These are phyloP conservation scores for Kodamaea nitidulidarum DNA, from an alignment of 805 yeast genomes.

Conservation along the genomic window DNA sequence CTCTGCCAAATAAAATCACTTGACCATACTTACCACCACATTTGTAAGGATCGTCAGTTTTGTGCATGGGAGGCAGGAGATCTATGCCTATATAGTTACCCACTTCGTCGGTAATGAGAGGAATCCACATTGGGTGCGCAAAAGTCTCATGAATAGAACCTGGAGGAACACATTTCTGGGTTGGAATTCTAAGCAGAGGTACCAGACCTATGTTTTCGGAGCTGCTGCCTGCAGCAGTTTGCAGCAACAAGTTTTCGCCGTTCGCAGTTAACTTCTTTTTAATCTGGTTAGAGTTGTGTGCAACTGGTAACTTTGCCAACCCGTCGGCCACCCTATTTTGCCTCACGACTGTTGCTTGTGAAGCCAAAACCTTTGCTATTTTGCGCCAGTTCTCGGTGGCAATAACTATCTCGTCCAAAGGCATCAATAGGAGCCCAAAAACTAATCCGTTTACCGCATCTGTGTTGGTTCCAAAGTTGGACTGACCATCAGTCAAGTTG, in stretches of 20 bases:
- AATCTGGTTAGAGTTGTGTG: constrained; percentile 15
- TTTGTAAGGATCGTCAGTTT: constrained; percentile 24
- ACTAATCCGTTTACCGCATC: constrained; percentile 64
- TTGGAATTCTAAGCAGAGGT: constrained; percentile 30
- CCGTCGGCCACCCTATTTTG: constrained; percentile 16
- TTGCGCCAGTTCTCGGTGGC: constrained; percentile 85
- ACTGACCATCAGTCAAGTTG: constrained; percentile 86
- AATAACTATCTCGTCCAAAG: constrained; percentile 72
- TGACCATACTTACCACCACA: constrained; percentile 65
- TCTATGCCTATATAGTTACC: constrained; percentile 94
- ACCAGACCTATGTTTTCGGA: background rate
- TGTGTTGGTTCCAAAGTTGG: constrained; percentile 58
- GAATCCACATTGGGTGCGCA: constrained; percentile 92
- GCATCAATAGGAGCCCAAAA: constrained; percentile 76
- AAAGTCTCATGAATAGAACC: constrained; percentile 68
- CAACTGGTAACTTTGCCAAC: constrained; percentile 20
- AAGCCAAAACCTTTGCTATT: constrained; percentile 46
- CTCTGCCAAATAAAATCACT: constrained; percentile 89
- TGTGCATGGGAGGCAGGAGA: constrained; percentile 62
- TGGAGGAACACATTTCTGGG: constrained; percentile 68
- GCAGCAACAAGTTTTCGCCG: constrained; percentile 2
- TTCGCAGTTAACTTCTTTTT: constrained; percentile 14
- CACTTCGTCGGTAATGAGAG: constrained; percentile 78
- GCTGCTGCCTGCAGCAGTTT: constrained; percentile 10
- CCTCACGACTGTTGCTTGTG: constrained; percentile 20